Percentiles rank a stretch among this genome's conserved stretches.
Conservation (phyloP, 2,329 filamentous ascomycete genomes). For the Furcasterigmium sp. region DNA sequence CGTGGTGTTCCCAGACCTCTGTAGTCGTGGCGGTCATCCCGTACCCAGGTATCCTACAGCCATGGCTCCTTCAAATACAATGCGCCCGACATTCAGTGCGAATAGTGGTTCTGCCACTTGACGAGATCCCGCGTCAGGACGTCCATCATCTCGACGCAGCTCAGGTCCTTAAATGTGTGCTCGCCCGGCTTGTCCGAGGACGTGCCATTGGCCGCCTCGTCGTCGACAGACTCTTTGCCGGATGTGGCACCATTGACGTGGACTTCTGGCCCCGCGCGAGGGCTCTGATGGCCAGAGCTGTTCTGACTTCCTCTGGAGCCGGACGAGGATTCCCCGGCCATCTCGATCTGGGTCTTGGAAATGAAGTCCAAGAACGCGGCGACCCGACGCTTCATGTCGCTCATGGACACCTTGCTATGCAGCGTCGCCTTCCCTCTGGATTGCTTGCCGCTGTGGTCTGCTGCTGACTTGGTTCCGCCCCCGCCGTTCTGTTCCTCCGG, state of each 20-base stretch:
- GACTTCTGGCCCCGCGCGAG: conserved; percentile 15
- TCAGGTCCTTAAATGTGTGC: conserved; percentile 62
- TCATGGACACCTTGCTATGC: conserved; percentile 71
- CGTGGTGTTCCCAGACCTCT: conserved; percentile 4
- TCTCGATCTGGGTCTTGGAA: conserved; percentile 79
- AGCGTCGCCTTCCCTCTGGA: conserved; percentile 45
- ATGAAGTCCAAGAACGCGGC: conserved; percentile 87
- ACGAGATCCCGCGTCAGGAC: conserved; percentile 72
- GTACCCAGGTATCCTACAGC: conserved; percentile 8
- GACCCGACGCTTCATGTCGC: conserved; percentile 81
- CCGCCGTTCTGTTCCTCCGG: conserved; percentile 25
- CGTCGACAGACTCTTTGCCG: conserved; percentile 12
- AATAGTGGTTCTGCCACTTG: conserved; percentile 76
- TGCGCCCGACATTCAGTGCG: conserved; percentile 24
- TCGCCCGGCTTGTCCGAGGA: conserved; percentile 30
- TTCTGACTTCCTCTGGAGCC: conserved; percentile 26
- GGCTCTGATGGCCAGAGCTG: conserved; percentile 15
- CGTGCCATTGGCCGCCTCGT: conserved; percentile 3
- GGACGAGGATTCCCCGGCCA: conserved; percentile 60
- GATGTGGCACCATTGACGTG: conserved; percentile 9
- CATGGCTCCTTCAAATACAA: too few species aligned
- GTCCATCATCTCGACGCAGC: conserved; percentile 87
- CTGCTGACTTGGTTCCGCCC: conserved; percentile 26
- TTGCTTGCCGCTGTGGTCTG: conserved; percentile 45
- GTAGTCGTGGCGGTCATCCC: neutral